These are phyloP conservation scores for Penicillium cataractarum DNA, from an alignment of 495 filamentous ascomycete genomes.

Conservation along the genomic window DNA sequence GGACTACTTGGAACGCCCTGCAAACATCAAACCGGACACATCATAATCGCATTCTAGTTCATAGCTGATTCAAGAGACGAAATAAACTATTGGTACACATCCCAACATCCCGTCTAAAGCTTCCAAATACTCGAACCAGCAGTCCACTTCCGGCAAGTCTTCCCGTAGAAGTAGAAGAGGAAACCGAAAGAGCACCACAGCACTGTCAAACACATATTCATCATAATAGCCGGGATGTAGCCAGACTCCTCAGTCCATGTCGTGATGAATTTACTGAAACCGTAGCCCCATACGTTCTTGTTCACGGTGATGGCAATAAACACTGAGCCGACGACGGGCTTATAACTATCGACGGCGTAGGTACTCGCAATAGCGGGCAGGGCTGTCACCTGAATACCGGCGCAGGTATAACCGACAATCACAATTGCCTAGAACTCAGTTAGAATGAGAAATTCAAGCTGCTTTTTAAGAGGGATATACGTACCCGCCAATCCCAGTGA, in stretches of 20 bases:
- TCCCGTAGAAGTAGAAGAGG: slow-evolving; percentile 60
- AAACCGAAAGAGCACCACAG: slow-evolving; percentile 58
- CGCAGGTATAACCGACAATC: slow-evolving; percentile 55
- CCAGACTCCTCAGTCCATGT: slow-evolving; percentile 39
- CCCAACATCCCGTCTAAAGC: neutral
- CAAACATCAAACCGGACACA: neutral
- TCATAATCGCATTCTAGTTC: neutral
- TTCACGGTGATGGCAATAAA: slow-evolving; percentile 64
- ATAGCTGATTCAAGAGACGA: neutral
- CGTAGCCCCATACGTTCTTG: slow-evolving; percentile 63
- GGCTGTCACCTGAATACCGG: slow-evolving; percentile 61
- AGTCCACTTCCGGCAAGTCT: slow-evolving; percentile 58
- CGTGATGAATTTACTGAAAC: slow-evolving; percentile 53
- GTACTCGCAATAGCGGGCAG: slow-evolving; percentile 54
- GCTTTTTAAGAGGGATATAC: neutral
- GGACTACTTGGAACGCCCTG: neutral
- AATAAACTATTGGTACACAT: neutral
- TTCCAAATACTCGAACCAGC: slow-evolving; percentile 42
- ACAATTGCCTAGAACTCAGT: slow-evolving; percentile 39
- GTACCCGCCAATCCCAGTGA: slow-evolving; percentile 57
- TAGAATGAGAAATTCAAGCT: neutral
- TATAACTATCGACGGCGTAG: slow-evolving; percentile 66
- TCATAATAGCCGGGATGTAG: slow-evolving; percentile 52
- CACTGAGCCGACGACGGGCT: slow-evolving; percentile 60
- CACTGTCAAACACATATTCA: slow-evolving; percentile 55